Base-by-base conservation (phyloP, 2,329 filamentous ascomycete species). In the Cryphonectria nitschkei region DNA sequence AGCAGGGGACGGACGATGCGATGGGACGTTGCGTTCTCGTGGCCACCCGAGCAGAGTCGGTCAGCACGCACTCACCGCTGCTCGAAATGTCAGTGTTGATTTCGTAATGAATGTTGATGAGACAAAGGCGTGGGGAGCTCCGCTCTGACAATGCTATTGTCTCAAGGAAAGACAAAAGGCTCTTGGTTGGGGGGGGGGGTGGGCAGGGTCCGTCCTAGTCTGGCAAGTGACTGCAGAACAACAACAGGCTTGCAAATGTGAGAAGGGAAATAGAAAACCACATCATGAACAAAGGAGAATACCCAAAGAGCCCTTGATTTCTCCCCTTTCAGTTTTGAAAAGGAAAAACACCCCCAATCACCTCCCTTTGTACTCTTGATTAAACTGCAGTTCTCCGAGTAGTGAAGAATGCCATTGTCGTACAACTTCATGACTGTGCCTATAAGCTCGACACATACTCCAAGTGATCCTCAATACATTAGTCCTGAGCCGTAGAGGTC, bases 321-420 rank as follows among this genome's bases (percentile, higher is more conserved):
- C 5, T 29, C 1, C 34, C 34, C 41, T 7, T 39, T 11, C 3
- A 39, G 11, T 2, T 39, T 39, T 2, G 9, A 39, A 39, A 39
- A 39, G 9, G 37, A 39, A 39, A 39, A 39, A 39, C 3, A 34
- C 6, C 34, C 34, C 37, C 37, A 39, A 39, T 8, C 1, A 39
- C 37, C 37, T 13, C 34, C 34, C 37, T 39, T 39, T 39, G 37
- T 13, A 39, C 37, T 46, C 3, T 46, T 46, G 2, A 4, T 26
- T 22, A 14, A 54, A 26, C 19, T 54, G 2, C n/a, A 26, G 16
- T 29, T 29, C 6, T 14, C 11, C 1, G 26, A 6, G 52, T 2
- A 14, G n/a, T 39, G 61, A 16, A 29, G n/a, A 63, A 63, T 26
- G n/a, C 22, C n/a, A 46, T 46, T 64, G 61, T 64, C 50, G n/a